phyloP scores from a whole-genome alignment of 495 filamentous ascomycete species.

The Neurospora africana region DNA sequence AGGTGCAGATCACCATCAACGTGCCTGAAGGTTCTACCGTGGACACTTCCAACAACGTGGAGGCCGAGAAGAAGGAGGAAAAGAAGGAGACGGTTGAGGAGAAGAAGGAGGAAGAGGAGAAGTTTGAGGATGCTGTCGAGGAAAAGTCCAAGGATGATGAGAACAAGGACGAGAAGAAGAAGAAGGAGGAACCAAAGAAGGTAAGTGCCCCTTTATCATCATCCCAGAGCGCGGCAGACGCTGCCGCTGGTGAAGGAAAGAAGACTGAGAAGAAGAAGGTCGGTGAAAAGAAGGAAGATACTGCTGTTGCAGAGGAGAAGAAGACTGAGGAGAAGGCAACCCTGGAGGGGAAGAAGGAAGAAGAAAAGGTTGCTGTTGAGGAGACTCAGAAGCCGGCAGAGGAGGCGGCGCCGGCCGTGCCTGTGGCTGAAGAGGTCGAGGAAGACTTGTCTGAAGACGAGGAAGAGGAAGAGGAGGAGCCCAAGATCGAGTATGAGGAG shows the following conservation, averaged over 20 bases:
- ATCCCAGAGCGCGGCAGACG: not conserved
- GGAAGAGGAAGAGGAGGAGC: conserved; percentile 4
- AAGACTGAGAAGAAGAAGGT: conserved; percentile 4
- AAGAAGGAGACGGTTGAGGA: conserved; percentile 8
- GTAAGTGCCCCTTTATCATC: not conserved
- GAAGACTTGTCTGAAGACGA: conserved; percentile 8
- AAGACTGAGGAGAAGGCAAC: not conserved
- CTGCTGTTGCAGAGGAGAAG: not conserved
- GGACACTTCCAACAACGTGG: not conserved
- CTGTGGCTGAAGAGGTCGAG: not conserved
- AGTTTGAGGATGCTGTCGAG: conserved; percentile 7
- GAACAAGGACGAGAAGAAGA: not conserved
- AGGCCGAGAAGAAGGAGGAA: not conserved
- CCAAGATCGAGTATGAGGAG: conserved; percentile 8
- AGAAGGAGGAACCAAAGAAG: not conserved
- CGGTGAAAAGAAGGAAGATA: conserved; percentile 2
- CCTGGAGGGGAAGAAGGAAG: not conserved
- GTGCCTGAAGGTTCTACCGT: not conserved
- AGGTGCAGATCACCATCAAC: conserved; percentile 3
- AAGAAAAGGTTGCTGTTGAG: conserved; percentile 4
- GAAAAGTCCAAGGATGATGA: conserved; percentile 7
- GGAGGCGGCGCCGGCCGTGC: not conserved
- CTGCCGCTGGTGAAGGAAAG: conserved; percentile 1
- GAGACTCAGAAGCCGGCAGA: not conserved
- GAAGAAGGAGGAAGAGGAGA: conserved; percentile 9